Evolutionary conservation across 495 filamentous ascomycete genomes (phyloP).

Genomic region (Hapsidospora chrysogenum): DNA sequence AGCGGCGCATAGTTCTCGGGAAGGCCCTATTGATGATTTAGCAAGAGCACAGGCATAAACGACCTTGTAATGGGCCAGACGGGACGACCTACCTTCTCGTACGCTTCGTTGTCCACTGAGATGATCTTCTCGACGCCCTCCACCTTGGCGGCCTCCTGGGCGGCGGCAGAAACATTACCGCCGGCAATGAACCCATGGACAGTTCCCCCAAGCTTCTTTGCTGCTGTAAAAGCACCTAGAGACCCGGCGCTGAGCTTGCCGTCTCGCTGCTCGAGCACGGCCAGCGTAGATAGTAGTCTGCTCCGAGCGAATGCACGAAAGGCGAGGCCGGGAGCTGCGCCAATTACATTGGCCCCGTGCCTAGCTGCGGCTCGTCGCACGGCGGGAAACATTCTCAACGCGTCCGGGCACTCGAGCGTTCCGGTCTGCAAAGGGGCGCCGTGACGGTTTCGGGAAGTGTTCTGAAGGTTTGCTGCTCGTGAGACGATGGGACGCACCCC

Average conservation of each 20-base stretch:
- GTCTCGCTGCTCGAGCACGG: constrained; percentile 83
- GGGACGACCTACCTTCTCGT: constrained; percentile 56
- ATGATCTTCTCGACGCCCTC: constrained; percentile 83
- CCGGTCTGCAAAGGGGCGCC: no score
- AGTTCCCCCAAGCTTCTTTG: constrained; percentile 67
- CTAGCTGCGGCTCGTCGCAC: not conserved
- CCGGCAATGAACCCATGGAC: constrained; percentile 83
- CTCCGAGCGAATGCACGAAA: not conserved
- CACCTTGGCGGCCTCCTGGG: constrained; percentile 76
- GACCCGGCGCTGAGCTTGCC: constrained; percentile 74
- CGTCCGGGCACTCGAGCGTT: no score
- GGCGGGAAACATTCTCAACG: not conserved
- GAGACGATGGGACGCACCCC: no score
- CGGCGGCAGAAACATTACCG: constrained; percentile 59
- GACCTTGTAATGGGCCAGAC: no score
- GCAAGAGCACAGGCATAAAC: not conserved
- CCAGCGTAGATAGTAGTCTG: constrained; percentile 61
- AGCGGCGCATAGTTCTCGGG: constrained; percentile 92
- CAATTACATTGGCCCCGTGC: not conserved
- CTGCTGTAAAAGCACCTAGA: constrained; percentile 73
- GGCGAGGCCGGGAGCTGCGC: not conserved
- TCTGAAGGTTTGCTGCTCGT: no score
- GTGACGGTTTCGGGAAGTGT: no score
- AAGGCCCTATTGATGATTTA: constrained; percentile 43
- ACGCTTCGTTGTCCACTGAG: constrained; percentile 70